Evolutionary conservation across 1,284 basidiomycete species (phyloP).

Genomic region (Pulveroboletus sp.): DNA sequence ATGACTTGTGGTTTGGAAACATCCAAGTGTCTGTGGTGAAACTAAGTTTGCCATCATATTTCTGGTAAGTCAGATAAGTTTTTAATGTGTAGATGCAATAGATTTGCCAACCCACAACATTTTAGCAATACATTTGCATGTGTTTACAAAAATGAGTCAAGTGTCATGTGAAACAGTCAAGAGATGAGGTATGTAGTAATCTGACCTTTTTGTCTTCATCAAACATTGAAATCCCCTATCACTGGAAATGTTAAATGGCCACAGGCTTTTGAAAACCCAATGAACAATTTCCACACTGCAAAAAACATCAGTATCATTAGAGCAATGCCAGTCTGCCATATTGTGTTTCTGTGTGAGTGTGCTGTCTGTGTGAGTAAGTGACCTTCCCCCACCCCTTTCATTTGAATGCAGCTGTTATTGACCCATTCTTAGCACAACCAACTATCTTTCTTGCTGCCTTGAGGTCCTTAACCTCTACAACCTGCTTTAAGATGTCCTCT

Average conservation of each 20-base stretch:
- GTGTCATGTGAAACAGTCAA: not conserved
- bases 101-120: too few species aligned
- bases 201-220: conserved; percentile 3
- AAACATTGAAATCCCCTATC: conserved; percentile 10
- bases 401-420: not conserved
- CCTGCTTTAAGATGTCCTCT: too few species aligned
- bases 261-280: not conserved
- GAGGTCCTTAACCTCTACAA: too few species aligned
- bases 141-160: not conserved
- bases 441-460: not conserved
- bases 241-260: conserved; percentile 10
- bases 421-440: not conserved
- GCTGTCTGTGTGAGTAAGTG: not conserved
- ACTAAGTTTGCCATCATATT: too few species aligned
- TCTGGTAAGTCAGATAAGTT: too few species aligned
- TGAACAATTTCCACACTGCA: conserved; percentile 4
- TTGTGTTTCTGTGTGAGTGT: conserved; percentile 2
- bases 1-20: too few species aligned
- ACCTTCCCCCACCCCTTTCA: not conserved
- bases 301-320: not conserved
- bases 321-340: not conserved
- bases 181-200: conserved; percentile 9
- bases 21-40: too few species aligned
- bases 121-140: too few species aligned
- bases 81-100: too few species aligned